Percentiles rank a stretch among this genome's conserved stretches.
phyloP scores from a whole-genome alignment of 2,329 filamentous ascomycete genomes.

The Catunica adiposa region DNA sequence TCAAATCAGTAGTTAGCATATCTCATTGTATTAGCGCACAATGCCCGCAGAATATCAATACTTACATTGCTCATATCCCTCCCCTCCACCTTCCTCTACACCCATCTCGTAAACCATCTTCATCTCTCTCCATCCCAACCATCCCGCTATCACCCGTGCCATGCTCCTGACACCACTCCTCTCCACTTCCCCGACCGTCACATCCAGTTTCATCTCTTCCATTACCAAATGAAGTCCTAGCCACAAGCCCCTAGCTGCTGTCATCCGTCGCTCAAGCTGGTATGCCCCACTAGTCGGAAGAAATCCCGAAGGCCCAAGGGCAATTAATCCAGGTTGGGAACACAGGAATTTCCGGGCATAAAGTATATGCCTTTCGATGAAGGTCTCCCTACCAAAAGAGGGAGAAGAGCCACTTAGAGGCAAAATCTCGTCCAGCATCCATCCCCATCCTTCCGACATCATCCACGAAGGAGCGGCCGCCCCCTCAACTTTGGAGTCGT shows the following conservation, averaged over 20 bases:
- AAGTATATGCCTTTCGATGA: constrained; percentile 35
- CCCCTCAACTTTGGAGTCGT: neutral
- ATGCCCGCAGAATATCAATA: neutral
- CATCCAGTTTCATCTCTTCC: constrained; percentile 75
- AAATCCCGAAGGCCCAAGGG: constrained; percentile 39
- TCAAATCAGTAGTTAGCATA: neutral
- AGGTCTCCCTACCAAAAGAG: constrained; percentile 18
- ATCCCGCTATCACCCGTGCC: constrained; percentile 62
- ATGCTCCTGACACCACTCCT: constrained; percentile 48
- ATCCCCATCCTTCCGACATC: constrained; percentile 50
- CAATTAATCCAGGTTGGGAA: constrained; percentile 39
- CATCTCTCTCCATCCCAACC: constrained; percentile 55
- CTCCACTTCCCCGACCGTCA: constrained; percentile 32
- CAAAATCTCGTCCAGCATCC: constrained; percentile 44
- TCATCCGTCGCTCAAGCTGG: constrained; percentile 40
- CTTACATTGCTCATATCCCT: constrained; percentile 25
- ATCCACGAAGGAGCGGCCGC: constrained; percentile 39
- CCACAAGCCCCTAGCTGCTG: constrained; percentile 48
- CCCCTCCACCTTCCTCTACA: constrained; percentile 31
- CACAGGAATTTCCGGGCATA: constrained; percentile 50
- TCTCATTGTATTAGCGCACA: neutral
- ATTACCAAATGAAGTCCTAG: constrained; percentile 70
- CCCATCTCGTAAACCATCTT: constrained; percentile 34
- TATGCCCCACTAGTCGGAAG: constrained; percentile 43
- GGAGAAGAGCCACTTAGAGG: neutral